phyloP scores from a whole-genome alignment of 805 yeast species.

The Clavispora fructus region DNA sequence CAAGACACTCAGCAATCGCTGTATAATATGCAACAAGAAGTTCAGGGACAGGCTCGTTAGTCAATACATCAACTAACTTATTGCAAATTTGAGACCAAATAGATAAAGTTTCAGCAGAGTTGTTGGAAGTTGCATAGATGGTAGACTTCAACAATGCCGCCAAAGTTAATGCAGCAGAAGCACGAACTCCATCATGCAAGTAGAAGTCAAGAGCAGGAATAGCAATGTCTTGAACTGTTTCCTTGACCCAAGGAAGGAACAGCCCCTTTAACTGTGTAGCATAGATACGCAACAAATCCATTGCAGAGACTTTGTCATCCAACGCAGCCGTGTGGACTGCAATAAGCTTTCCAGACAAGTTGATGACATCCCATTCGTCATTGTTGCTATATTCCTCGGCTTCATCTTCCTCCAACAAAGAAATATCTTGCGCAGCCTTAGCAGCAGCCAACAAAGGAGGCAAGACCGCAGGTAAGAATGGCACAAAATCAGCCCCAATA shows the following conservation, averaged over 20 bases:
- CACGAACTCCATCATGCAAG: slow-evolving; percentile 90
- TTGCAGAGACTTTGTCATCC: slow-evolving; percentile 90
- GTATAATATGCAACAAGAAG: slow-evolving; percentile 72
- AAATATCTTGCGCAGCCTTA: slow-evolving; percentile 82
- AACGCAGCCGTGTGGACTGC: slow-evolving; percentile 93
- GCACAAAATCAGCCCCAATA: slow-evolving; percentile 79
- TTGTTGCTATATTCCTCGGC: slow-evolving; percentile 73
- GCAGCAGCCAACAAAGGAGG: slow-evolving; percentile 89
- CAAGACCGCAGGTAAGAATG: slow-evolving; percentile 75
- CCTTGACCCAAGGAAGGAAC: slow-evolving; percentile 78
- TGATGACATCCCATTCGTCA: slow-evolving; percentile 94
- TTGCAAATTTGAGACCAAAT: slow-evolving; percentile 69
- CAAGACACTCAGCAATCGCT: slow-evolving; percentile 62
- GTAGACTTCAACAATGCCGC: slow-evolving; percentile 70
- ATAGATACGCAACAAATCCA: slow-evolving; percentile 79
- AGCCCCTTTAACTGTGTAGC: slow-evolving; percentile 78
- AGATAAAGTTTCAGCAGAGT: slow-evolving; percentile 55
- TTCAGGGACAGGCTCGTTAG: slow-evolving; percentile 79
- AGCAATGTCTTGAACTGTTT: slow-evolving; percentile 71
- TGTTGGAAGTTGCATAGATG: slow-evolving; percentile 49
- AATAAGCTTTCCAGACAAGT: slow-evolving; percentile 83
- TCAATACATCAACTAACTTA: slow-evolving; percentile 62
- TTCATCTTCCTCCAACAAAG: slow-evolving; percentile 85
- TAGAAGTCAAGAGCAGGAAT: slow-evolving; percentile 88
- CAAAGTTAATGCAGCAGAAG: slow-evolving; percentile 79